Evolutionary conservation across 805 yeast species (phyloP).

Genomic region (Schwanniomyces yamadae): DNA sequence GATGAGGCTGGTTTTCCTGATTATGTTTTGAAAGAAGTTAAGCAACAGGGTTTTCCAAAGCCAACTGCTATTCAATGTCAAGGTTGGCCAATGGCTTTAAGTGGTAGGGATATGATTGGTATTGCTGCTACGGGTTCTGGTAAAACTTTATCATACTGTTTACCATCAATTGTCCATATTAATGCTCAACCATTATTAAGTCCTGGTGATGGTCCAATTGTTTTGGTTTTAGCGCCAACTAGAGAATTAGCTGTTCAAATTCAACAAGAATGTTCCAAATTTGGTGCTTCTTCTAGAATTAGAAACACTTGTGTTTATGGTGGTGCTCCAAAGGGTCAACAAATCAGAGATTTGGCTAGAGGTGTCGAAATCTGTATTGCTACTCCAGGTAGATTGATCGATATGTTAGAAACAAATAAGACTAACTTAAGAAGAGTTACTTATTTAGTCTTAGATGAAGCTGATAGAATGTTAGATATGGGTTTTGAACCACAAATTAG

Average conservation of each 20-base stretch:
- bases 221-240: conserved; percentile 93
- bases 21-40: conserved; percentile 85
- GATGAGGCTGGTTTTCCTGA: conserved; percentile 99
- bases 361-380: conserved; percentile 97
- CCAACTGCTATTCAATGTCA: conserved; percentile 98
- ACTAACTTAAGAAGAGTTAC: conserved; percentile 96
- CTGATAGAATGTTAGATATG: conserved; percentile 99
- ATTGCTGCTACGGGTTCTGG: conserved; percentile 99
- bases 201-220: conserved; percentile 97
- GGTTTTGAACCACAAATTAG: conserved; percentile 99
- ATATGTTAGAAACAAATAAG: conserved; percentile 92
- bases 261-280: conserved; percentile 93
- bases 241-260: conserved; percentile 99
- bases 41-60: conserved; percentile 85
- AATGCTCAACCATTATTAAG: conserved; percentile 94
- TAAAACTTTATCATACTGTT: conserved; percentile 94
- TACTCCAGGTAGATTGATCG: conserved; percentile 98
- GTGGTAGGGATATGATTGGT: conserved; percentile 99
- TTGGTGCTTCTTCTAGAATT: conserved; percentile 87
- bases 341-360: conserved; percentile 91
- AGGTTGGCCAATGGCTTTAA: conserved; percentile 99
- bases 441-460: conserved; percentile 96
- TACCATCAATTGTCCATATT: conserved; percentile 96
- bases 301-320: conserved; percentile 98
- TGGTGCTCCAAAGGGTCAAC: conserved; percentile 98